These are phyloP conservation scores for Lizonia empirigonia DNA, from an alignment of 2,329 filamentous ascomycete species.

Conservation along the genomic window DNA sequence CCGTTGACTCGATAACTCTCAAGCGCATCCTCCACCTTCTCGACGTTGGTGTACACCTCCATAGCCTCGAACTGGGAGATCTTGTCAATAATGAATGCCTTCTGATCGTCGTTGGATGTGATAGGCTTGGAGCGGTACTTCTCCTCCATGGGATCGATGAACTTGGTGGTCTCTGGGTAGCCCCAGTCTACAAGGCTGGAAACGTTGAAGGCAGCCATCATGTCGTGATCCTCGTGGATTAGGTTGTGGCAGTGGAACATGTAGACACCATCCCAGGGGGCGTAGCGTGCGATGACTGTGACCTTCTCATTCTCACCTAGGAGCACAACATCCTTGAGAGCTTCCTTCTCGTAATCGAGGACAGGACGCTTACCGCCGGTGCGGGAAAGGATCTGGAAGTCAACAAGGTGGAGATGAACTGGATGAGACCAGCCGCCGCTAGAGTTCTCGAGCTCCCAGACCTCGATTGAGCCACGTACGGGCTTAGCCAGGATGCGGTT, in stretches of 20 bases:
- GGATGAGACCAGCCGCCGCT: conserved; percentile 61
- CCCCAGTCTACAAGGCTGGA: conserved; percentile 42
- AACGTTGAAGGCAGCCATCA: conserved; percentile 55
- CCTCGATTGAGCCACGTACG: conserved; percentile 42
- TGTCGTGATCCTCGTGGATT: conserved; percentile 54
- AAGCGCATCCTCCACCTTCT: conserved; percentile 34
- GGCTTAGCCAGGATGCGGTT: conserved; percentile 47
- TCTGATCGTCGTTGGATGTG: conserved; percentile 26
- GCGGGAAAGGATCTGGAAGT: conserved; percentile 61
- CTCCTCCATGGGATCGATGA: conserved; percentile 43
- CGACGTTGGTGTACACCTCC: conserved; percentile 37
- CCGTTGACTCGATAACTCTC: conserved; percentile 36
- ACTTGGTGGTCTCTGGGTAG: conserved; percentile 43
- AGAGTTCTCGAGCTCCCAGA: conserved; percentile 53
- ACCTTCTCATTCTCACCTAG: conserved; percentile 56
- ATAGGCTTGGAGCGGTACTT: conserved; percentile 34
- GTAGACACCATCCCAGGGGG: conserved; percentile 56
- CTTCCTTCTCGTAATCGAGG: conserved; percentile 59
- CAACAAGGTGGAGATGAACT: conserved; percentile 64
- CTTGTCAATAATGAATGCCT: conserved; percentile 30
- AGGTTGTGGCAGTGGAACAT: conserved; percentile 57
- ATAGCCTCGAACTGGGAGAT: conserved; percentile 33
- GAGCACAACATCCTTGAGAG: conserved; percentile 64
- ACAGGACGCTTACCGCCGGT: conserved; percentile 52
- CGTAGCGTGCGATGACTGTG: conserved; percentile 39